Base-by-base conservation (phyloP, 805 yeast genomes). In the Wickerhamomyces xylosicus region DNA sequence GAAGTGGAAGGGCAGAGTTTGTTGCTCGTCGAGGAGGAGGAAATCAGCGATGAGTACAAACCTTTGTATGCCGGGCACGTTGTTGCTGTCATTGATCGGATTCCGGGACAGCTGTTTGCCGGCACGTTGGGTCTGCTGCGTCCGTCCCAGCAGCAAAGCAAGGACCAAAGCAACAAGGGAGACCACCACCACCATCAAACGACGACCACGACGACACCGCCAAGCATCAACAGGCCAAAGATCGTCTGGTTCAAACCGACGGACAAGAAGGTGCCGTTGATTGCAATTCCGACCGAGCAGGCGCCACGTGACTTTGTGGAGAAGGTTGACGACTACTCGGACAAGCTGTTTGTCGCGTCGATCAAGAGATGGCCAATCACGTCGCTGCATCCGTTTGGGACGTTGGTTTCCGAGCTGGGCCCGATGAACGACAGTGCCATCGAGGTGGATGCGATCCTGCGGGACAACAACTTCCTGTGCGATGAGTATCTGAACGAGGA, bases 341-440 rank as follows among this genome's bases (percentile, higher is more conserved):
- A 85, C 55, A 84, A 80, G 50, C 64, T 89, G 37, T 92, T 90
- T 56, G 90, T 92, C 44, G 97, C 97, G 0, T 83, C 95, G 1
- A 90, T 92, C 54, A 92, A 92, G 59, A 80, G 98, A 61, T 92
- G 98, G 98, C 98, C 98, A 54, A 92, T 92, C 60, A 92, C 98
- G 9, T 90, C 97, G 0, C 71, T 92, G 59, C 98, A 92, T 66
- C 98, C 98, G 5, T 92, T 92, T 56, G 98, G 98, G 51, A 87
- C 95, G 22, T 66, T 92, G 41, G 81, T 90, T 19, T 83, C 89
- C 35, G 85, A 84, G 49, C 66, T 92, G 45, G 98, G 98, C 19
- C 71, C 76, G 31, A 76, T 84, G 52, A 85, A 79, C 47, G 90
- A 81, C 45, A 72, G 78, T 3, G 66, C 71, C 18, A 85, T 90